Base-by-base conservation (phyloP, 495 filamentous ascomycete genomes). In the Hypoxylon lenormandii region DNA sequence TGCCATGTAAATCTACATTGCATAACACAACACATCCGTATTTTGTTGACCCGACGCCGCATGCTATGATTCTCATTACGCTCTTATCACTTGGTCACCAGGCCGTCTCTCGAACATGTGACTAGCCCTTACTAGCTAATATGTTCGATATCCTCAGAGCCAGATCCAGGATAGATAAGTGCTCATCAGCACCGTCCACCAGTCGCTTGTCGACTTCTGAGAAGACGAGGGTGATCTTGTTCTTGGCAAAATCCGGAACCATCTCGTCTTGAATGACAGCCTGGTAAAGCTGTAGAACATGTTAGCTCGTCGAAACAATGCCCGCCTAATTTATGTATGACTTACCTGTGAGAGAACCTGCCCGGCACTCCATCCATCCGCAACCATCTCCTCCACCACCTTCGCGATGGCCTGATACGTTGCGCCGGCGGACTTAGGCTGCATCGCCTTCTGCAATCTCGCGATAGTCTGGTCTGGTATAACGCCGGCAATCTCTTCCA, bases 181-280 rank as follows among this genome's bases (percentile, higher is more conserved):
- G 93, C 78, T 99, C 95, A 74, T 99, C 96, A 3, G 92, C 90
- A n/a, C 95, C 95, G 77, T 99, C 96, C n/a, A 96, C 90, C 49
- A 99, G 78, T 52, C 95, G 85, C 83, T 96, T 97, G 70, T 99
- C 95, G 52, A 93, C 81, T 76, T 97, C 94, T 0, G 92, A 96
- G 74, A 99, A 98, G 19, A 92, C 83, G 69, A 90, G 84, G 22
- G 93, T 89, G 62, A 99, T 96, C 80, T 89, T 90, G 72, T 92
- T 94, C 82, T 99, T 99, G 71, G 95, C 90, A 10, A 85, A 80
- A 73, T 97, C 91, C 0, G 88, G 85, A 18, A 96, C 88, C 28
- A 86, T 81, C 74, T 98, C 95, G 70, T 96, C 91, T 77, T 88
- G 93, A 5, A 98, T 81, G 47, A 97, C 78, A 30, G 85, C 84